Evolutionary conservation across 73 alveolate genomes (phyloP).

Genomic region (Loxodes magnus): DNA sequence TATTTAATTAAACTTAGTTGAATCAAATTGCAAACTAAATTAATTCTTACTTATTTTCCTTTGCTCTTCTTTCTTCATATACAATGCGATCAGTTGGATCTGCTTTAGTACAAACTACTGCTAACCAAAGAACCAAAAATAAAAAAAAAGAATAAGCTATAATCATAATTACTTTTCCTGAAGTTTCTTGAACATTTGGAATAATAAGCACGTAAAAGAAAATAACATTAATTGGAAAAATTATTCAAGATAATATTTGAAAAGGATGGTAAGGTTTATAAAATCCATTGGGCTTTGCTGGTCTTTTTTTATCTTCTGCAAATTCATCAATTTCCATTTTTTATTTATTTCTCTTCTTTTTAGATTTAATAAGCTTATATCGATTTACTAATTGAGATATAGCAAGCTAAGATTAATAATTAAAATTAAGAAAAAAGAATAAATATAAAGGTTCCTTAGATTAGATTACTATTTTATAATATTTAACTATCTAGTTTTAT

Average conservation of each 20-base stretch:
- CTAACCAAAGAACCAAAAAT: background rate
- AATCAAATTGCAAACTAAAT: too few relatives aligned
- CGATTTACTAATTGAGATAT: too few relatives aligned
- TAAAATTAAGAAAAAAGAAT: too few relatives aligned
- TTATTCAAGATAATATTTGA: slow-evolving; percentile 19
- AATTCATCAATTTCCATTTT: too few relatives aligned
- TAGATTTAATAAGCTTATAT: too few relatives aligned
- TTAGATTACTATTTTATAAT: too few relatives aligned
- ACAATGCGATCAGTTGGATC: slow-evolving; percentile 31
- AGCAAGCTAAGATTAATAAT: too few relatives aligned
- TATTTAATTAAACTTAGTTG: background rate
- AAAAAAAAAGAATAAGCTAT: slow-evolving; percentile 4
- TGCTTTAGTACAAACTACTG: slow-evolving; percentile 9
- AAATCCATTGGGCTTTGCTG: slow-evolving; percentile 15
- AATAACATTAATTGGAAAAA: background rate
- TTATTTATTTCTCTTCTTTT: too few relatives aligned
- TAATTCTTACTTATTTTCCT: slow-evolving; percentile 14
- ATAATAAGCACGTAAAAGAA: background rate
- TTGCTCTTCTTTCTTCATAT: slow-evolving; percentile 4
- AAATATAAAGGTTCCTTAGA: too few relatives aligned
- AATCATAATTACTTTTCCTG: background rate
- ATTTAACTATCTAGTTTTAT: too few relatives aligned
- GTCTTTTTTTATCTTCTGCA: too few relatives aligned
- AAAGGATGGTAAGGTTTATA: slow-evolving; percentile 14
- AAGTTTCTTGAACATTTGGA: background rate